Percentiles rank a stretch among this genome's conserved stretches.
These are phyloP conservation scores for Mycena rebaudengoi DNA, from an alignment of 768 basidiomycete genomes.

Conservation along the genomic window DNA sequence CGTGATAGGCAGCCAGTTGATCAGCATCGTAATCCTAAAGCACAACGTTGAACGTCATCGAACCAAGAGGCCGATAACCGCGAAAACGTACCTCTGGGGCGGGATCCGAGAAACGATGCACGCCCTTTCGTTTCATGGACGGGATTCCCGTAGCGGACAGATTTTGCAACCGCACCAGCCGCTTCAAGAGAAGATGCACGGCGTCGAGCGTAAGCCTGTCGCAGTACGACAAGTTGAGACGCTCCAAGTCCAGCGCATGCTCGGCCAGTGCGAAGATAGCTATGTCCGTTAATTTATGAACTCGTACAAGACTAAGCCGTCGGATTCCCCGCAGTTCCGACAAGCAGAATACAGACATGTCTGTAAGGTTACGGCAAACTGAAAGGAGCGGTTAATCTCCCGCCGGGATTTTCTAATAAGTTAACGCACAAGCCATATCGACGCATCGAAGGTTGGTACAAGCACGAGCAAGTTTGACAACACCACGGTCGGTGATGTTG, in stretches of 20 bases:
- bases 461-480: constrained; percentile 71
- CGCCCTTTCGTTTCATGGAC: constrained; percentile 72
- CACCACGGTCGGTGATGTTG: constrained; percentile 80
- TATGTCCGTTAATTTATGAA: constrained; percentile 86
- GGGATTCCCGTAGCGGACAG: constrained; percentile 84
- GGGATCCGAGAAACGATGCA: constrained; percentile 79
- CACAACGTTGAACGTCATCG: constrained; percentile 22
- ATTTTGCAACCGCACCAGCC: constrained; percentile 69
- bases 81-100: constrained; percentile 67
- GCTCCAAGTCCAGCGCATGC: constrained; percentile 72
- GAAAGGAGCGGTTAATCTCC: constrained; percentile 21
- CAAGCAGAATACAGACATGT: constrained; percentile 85
- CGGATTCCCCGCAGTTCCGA: constrained; percentile 73
- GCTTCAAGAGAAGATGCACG: constrained; percentile 72
- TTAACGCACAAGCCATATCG: constrained; percentile 83
- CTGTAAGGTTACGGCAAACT: constrained; percentile 88
- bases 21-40: constrained; percentile 68
- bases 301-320: constrained; percentile 81
- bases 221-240: constrained; percentile 89
- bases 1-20: constrained; percentile 78
- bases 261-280: constrained; percentile 82
- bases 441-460: constrained; percentile 82
- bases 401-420: not conserved
- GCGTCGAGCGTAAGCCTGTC: constrained; percentile 81
- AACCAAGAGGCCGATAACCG: constrained; percentile 10